Conservation (phyloP, 371 early-diverging fungal species). For the Haplosporangium sp. region DNA sequence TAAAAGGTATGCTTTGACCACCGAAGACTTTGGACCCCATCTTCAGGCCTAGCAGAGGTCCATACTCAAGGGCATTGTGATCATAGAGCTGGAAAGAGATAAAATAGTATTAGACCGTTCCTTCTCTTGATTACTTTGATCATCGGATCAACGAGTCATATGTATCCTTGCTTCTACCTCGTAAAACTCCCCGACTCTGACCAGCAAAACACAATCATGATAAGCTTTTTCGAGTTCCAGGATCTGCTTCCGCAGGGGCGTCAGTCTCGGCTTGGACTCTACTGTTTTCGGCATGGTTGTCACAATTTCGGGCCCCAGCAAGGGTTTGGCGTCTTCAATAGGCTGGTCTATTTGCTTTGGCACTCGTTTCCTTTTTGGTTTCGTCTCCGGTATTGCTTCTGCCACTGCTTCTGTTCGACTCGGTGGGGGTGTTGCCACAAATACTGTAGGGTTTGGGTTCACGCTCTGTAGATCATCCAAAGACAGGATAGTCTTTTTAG, state of each 20-base stretch:
- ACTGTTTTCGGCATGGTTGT: neutral
- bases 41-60: conserved; percentile 76
- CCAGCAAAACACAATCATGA: conserved; percentile 82
- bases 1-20: conserved; percentile 67
- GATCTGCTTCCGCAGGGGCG: conserved; percentile 52
- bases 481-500: conserved; percentile 23
- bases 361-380: conserved; percentile 4
- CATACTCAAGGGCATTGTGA: conserved; percentile 78
- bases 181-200: conserved; percentile 95
- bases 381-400: neutral
- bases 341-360: neutral
- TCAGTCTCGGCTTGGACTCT: conserved; percentile 10
- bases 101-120: neutral
- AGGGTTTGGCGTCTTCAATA: neutral
- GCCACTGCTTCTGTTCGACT: neutral
- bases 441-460: conserved; percentile 42
- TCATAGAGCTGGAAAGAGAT: conserved; percentile 69
- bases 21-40: conserved; percentile 66
- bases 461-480: conserved; percentile 35
- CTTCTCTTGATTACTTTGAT: neutral
- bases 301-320: neutral
- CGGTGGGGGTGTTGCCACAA: neutral
- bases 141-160: neutral
- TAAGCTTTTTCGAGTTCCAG: conserved; percentile 72
- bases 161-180: conserved; percentile 66